These are phyloP conservation scores for Beauveria asiatica DNA, from an alignment of 2,329 filamentous ascomycete species.

Conservation along the genomic window DNA sequence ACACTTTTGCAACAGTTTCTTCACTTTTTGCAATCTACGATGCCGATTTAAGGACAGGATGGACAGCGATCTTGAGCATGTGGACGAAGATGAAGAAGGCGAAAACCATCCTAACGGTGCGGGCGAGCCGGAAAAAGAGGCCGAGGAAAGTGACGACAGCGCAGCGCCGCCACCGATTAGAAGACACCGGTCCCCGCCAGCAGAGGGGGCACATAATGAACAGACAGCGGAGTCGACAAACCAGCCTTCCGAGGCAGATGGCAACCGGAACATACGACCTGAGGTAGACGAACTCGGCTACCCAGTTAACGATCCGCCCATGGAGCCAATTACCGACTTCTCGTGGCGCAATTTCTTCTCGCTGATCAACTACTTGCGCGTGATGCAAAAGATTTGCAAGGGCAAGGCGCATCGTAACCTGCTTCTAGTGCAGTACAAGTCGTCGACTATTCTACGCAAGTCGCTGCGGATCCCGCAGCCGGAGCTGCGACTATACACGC, in stretches of 20 bases:
- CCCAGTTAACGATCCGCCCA: conserved; percentile 60
- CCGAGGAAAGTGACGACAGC: conserved; percentile 60
- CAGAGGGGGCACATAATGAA: conserved; percentile 16
- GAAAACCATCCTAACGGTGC: conserved; percentile 17
- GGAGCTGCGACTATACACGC: conserved; percentile 80
- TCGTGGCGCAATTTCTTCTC: conserved; percentile 94
- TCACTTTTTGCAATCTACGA: conserved; percentile 73
- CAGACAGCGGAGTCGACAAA: conserved; percentile 17
- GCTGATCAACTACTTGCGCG: conserved; percentile 86
- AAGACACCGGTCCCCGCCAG: conserved; percentile 39
- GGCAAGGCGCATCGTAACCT: conserved; percentile 92
- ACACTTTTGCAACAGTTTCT: conserved; percentile 55
- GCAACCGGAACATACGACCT: conserved; percentile 30
- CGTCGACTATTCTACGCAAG: conserved; percentile 83
- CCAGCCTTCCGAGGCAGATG: conserved; percentile 22
- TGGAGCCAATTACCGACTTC: conserved; percentile 76
- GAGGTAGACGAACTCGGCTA: conserved; percentile 84
- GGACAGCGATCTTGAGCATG: conserved; percentile 20
- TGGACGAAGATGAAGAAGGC: conserved; percentile 15
- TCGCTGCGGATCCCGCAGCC: conserved; percentile 84
- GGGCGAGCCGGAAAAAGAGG: conserved; percentile 25
- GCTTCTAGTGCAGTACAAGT: conserved; percentile 91
- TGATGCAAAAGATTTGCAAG: conserved; percentile 97
- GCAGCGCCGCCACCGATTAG: conserved; percentile 78
- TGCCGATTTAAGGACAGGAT: conserved; percentile 40